phyloP scores from a whole-genome alignment of 1,284 basidiomycete genomes.

The Inonotus obliquus region DNA sequence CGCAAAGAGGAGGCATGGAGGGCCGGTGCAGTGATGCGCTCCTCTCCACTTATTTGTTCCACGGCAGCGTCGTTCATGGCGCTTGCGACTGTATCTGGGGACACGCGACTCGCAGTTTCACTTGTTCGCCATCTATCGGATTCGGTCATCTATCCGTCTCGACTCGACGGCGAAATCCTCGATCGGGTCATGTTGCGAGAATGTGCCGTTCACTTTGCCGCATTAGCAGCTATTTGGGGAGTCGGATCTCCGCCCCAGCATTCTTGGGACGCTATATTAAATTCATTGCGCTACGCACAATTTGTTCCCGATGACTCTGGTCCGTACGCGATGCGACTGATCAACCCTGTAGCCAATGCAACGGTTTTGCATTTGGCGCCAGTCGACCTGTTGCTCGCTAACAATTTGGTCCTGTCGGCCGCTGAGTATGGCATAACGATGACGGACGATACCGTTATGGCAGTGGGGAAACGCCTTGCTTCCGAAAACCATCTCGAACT shows the following conservation, averaged over 20 bases:
- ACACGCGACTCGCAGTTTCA: conserved; percentile 5
- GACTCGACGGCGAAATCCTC: neutral
- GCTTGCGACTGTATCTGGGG: conserved; percentile 30
- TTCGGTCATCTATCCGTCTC: conserved; percentile 8
- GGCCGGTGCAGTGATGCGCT: conserved; percentile 18
- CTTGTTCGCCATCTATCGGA: conserved; percentile 15
- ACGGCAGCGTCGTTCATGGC: conserved; percentile 44
- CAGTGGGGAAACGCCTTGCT: conserved; percentile 6
- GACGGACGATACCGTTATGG: neutral
- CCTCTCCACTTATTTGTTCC: conserved; percentile 28
- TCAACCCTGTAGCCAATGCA: neutral
- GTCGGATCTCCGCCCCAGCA: neutral
- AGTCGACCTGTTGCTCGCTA: conserved; percentile 4
- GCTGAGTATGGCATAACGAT: conserved; percentile 1
- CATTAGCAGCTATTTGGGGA: neutral
- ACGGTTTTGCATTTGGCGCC: neutral
- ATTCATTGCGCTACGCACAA: neutral
- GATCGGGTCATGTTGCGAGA: neutral
- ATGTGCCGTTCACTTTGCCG: conserved; percentile 5
- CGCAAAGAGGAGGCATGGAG: conserved; percentile 15
- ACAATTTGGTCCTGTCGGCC: conserved; percentile 1
- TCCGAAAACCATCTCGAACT: conserved; percentile 6
- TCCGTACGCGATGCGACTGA: neutral
- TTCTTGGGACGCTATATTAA: conserved; percentile 10
- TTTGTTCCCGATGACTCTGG: conserved; percentile 7